Evolutionary conservation across 2,329 filamentous ascomycete genomes (phyloP).

Genomic region (Tolypocladium tundrense): DNA sequence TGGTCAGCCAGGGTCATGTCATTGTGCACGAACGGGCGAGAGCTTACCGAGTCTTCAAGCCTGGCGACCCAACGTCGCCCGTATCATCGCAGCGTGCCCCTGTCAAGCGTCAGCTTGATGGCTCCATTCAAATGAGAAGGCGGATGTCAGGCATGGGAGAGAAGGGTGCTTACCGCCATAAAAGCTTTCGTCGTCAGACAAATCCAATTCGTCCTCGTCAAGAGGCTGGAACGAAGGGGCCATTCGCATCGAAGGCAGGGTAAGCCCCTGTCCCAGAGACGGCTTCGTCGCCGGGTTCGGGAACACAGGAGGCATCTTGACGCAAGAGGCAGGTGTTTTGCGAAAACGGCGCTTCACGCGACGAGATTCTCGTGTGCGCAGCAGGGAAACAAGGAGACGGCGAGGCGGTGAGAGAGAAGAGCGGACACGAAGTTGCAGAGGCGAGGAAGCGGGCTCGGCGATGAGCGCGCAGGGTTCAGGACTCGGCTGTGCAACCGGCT

Average conservation of each 20-base stretch:
- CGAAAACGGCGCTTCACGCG: too few relatives aligned
- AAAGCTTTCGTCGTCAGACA: conserved; percentile 2
- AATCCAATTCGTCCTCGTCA: not conserved
- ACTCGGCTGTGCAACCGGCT: too few relatives aligned
- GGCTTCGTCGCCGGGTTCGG: not conserved
- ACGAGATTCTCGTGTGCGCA: not conserved
- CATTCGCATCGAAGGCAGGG: conserved; percentile 5
- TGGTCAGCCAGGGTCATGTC: not conserved
- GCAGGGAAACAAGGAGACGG: not conserved
- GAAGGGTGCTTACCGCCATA: not conserved
- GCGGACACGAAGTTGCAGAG: not conserved
- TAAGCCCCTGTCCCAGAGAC: not conserved
- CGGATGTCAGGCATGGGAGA: not conserved
- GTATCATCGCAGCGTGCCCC: not conserved
- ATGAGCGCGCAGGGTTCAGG: not conserved
- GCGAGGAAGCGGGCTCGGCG: not conserved
- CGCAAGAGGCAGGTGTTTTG: not conserved
- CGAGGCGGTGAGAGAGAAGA: not conserved
- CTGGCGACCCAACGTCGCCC: not conserved
- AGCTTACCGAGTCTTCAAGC: not conserved
- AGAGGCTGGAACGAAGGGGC: conserved; percentile 8
- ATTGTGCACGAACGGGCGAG: not conserved
- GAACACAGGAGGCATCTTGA: not conserved
- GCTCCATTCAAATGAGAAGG: not conserved
- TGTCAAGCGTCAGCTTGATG: not conserved